Conservation (phyloP, 1,284 basidiomycete genomes). For the Cutaneotrichosporon sp. region DNA sequence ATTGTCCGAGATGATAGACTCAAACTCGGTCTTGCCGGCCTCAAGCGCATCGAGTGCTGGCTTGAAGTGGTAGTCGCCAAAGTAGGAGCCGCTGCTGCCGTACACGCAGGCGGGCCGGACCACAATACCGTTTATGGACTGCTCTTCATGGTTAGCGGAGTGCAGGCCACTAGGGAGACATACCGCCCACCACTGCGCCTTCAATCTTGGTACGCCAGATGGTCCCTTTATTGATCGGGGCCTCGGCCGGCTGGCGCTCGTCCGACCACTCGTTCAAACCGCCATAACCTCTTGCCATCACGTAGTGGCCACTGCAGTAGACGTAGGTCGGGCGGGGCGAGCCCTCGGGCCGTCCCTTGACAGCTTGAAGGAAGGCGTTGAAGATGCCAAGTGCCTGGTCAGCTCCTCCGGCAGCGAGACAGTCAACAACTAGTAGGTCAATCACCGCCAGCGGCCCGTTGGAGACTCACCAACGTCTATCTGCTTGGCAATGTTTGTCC, state of each 20-base stretch:
- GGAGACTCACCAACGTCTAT: conserved; percentile 57
- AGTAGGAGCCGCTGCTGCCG: conserved; percentile 17
- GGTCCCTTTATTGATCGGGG: conserved; percentile 29
- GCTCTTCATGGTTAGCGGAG: not conserved
- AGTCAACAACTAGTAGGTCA: conserved; percentile 44
- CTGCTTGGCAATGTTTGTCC: conserved; percentile 54
- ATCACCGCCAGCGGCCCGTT: not conserved
- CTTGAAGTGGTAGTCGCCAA: conserved; percentile 48
- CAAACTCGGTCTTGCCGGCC: conserved; percentile 52
- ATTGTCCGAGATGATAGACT: conserved; percentile 52
- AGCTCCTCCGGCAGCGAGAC: conserved; percentile 44
- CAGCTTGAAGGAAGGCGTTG: conserved; percentile 13
- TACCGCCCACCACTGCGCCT: conserved; percentile 33
- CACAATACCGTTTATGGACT: conserved; percentile 24
- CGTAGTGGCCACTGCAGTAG: conserved; percentile 58
- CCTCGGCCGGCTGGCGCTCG: conserved; percentile 31
- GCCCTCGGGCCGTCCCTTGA: conserved; percentile 8
- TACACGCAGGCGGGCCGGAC: conserved; percentile 50
- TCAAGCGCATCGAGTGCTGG: conserved; percentile 42
- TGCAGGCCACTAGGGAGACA: not conserved
- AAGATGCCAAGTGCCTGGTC: conserved; percentile 44
- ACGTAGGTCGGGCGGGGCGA: conserved; percentile 51
- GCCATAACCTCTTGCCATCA: conserved; percentile 50
- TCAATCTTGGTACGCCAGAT: conserved; percentile 42
- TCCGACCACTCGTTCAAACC: conserved; percentile 42